Conservation (phyloP, 345 rosid genomes). For the Adansonia digitata region DNA sequence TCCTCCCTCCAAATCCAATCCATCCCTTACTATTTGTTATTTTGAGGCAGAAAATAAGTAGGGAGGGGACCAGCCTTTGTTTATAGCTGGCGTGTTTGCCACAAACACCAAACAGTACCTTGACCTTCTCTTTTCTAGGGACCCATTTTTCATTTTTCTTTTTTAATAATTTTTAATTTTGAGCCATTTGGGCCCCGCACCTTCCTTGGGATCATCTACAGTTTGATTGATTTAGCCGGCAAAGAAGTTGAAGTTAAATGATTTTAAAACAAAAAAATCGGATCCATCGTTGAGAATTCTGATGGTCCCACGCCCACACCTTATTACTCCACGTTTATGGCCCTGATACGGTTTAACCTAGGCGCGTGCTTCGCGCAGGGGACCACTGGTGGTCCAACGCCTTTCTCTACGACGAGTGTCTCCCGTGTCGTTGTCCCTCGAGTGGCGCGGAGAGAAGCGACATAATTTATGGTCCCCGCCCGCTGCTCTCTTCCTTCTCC, state of each 20-base stretch:
- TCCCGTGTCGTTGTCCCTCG: constrained; percentile 31
- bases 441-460: constrained; percentile 38
- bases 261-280: background rate
- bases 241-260: constrained; percentile 12
- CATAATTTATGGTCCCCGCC: constrained; percentile 46
- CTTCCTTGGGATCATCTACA: constrained; percentile 28
- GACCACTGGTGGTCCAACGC: constrained; percentile 55
- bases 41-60: background rate
- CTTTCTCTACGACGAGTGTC: constrained; percentile 45
- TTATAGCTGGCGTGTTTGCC: constrained; percentile 33
- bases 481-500: background rate
- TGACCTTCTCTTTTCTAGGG: constrained; percentile 22
- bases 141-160: background rate
- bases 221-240: constrained; percentile 63
- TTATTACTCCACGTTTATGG: constrained; percentile 47
- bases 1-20: background rate
- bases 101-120: constrained; percentile 31
- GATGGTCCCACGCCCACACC: constrained; percentile 35
- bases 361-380: constrained; percentile 45
- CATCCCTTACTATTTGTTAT: background rate
- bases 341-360: constrained; percentile 25
- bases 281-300: constrained; percentile 39
- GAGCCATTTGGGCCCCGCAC: constrained; percentile 18
- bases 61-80: constrained; percentile 49
- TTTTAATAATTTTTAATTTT: background rate